These are phyloP conservation scores for Kodamaea fungicola DNA, from an alignment of 1,139 yeast genomes.

Conservation along the genomic window DNA sequence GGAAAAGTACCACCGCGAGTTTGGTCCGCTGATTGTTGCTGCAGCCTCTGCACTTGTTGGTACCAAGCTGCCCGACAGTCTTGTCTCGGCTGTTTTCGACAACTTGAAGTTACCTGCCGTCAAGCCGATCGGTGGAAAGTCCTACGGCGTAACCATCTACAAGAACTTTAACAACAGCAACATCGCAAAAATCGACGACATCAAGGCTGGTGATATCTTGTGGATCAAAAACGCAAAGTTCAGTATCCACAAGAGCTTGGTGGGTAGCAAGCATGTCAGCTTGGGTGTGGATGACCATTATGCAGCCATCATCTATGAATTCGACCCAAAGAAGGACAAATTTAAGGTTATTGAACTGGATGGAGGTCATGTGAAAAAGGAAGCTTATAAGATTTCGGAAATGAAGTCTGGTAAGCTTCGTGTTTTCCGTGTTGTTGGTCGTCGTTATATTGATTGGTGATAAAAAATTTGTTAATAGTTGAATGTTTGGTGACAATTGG, in stretches of 20 bases:
- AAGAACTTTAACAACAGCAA: constrained; percentile 57
- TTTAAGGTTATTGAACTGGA: constrained; percentile 69
- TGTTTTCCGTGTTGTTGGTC: constrained; percentile 67
- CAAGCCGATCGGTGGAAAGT: constrained; percentile 60
- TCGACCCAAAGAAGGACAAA: constrained; percentile 72
- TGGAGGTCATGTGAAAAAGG: constrained; percentile 54
- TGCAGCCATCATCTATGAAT: constrained; percentile 53
- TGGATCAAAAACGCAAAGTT: constrained; percentile 75
- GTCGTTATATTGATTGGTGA: constrained; percentile 61
- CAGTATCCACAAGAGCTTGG: constrained; percentile 60
- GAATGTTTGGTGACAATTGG: no score
- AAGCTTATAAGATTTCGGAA: constrained; percentile 65
- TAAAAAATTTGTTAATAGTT: no score
- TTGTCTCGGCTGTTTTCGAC: constrained; percentile 15
- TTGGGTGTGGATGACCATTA: constrained; percentile 40
- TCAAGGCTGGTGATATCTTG: constrained; percentile 79
- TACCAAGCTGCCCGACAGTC: constrained; percentile 21
- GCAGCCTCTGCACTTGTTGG: constrained; percentile 44
- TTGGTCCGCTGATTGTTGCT: constrained; percentile 41
- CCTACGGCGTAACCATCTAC: constrained; percentile 73
- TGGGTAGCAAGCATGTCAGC: constrained; percentile 31
- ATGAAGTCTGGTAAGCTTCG: constrained; percentile 77
- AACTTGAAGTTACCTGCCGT: constrained; percentile 29
- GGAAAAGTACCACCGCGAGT: constrained; percentile 46
- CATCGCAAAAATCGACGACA: constrained; percentile 56